phyloP scores from a whole-genome alignment of 2,329 filamentous ascomycete species.

The Lasiodiplodia sp. region DNA sequence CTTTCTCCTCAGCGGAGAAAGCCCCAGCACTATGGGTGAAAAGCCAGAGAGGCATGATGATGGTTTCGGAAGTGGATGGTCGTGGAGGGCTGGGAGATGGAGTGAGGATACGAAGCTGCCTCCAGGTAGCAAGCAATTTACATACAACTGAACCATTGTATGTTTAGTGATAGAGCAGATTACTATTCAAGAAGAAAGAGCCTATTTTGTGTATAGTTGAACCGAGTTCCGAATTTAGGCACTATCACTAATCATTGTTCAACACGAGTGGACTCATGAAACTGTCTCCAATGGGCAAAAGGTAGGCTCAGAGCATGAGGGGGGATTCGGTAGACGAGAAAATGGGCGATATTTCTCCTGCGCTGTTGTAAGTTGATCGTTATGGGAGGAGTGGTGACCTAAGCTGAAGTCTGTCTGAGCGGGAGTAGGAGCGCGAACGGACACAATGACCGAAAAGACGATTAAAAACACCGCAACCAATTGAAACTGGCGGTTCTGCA shows the following conservation, averaged over 20 bases:
- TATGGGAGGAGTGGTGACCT: neutral
- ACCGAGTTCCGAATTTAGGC: neutral
- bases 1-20: slow-evolving; percentile 43
- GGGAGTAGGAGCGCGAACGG: no score
- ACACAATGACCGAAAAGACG: no score
- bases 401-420: neutral
- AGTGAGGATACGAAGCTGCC: neutral
- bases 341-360: no score
- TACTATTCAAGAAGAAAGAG: neutral
- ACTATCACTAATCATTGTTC: neutral
- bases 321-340: neutral
- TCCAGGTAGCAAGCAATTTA: neutral
- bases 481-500: no score
- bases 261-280: neutral
- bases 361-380: neutral
- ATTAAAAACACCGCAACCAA: no score
- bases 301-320: neutral
- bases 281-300: neutral
- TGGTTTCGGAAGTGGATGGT: neutral
- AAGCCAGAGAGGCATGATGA: slow-evolving; percentile 51
- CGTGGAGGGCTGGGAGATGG: neutral
- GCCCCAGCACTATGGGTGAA: slow-evolving; percentile 47
- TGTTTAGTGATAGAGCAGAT: neutral
- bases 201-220: neutral
- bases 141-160: neutral